Evolutionary conservation across 805 yeast species (phyloP).

Genomic region (Nakazawaea ambrosiae): DNA sequence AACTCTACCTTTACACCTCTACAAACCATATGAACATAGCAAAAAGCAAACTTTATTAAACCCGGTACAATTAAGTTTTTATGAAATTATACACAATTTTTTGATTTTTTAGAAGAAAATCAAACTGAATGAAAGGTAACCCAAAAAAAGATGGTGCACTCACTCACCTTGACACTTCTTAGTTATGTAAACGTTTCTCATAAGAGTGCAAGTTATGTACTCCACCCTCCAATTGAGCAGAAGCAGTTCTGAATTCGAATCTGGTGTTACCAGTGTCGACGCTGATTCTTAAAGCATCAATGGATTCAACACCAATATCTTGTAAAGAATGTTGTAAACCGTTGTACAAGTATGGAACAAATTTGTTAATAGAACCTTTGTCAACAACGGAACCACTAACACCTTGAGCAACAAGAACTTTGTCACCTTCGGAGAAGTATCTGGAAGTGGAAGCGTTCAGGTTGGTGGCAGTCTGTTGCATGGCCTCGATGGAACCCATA

Average conservation of each 20-base stretch:
- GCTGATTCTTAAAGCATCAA: conserved; percentile 52
- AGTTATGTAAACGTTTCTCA: conserved; percentile 95
- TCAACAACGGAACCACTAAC: conserved; percentile 96
- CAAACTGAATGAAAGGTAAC: too few relatives aligned
- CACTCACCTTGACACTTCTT: too few relatives aligned
- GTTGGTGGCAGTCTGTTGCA: conserved; percentile 81
- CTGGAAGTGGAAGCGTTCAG: conserved; percentile 98
- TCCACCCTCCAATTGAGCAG: conserved; percentile 99
- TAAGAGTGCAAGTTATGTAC: conserved; percentile 93
- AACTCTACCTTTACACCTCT: too few relatives aligned
- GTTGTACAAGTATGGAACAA: conserved; percentile 86
- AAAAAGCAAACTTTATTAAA: too few relatives aligned
- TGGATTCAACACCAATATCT: conserved; percentile 84
- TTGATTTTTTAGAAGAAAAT: too few relatives aligned
- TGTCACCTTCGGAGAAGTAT: conserved; percentile 93
- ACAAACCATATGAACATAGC: too few relatives aligned
- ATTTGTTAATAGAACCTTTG: conserved; percentile 91
- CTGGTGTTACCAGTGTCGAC: conserved; percentile 70
- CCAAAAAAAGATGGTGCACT: too few relatives aligned
- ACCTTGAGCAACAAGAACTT: conserved; percentile 98
- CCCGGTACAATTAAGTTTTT: too few relatives aligned
- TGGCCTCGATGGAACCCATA: conserved; percentile 99
- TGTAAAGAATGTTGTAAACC: conserved; percentile 99
- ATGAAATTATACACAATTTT: too few relatives aligned
- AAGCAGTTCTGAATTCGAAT: conserved; percentile 96